Conservation (phyloP, 768 basidiomycete species). For the Boletales sp. region DNA sequence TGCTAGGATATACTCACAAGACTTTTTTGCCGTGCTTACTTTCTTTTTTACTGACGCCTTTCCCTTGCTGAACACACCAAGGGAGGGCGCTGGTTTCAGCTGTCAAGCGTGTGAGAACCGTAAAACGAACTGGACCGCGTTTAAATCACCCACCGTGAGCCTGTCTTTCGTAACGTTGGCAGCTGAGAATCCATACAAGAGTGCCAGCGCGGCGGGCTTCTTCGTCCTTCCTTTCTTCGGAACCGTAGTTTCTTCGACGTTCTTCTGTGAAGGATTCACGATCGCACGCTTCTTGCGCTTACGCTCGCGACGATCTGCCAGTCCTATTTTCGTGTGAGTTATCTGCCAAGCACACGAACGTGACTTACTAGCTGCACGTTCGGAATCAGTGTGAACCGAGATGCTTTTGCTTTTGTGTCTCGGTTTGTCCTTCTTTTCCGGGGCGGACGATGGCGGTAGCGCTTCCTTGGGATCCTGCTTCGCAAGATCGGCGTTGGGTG, state of each 20-base stretch:
- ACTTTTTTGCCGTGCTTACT: slow-evolving; percentile 5
- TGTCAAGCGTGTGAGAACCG: slow-evolving; percentile 11
- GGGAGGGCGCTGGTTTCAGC: slow-evolving; percentile 26
- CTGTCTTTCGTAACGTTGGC: slow-evolving; percentile 35
- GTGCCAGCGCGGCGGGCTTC: slow-evolving; percentile 29
- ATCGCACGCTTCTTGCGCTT: slow-evolving; percentile 58
- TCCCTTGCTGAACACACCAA: slow-evolving; percentile 38
- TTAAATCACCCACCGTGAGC: slow-evolving; percentile 29
- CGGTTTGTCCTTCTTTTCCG: slow-evolving; percentile 18
- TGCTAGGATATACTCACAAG: slow-evolving; percentile 10
- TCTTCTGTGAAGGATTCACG: slow-evolving; percentile 29
- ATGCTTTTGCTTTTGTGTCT: slow-evolving; percentile 23
- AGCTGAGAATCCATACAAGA: slow-evolving; percentile 36
- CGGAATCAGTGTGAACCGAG: slow-evolving; percentile 28
- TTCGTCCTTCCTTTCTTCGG: slow-evolving; percentile 16
- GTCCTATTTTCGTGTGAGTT: slow-evolving; percentile 37
- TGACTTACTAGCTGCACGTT: slow-evolving; percentile 35
- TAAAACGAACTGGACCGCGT: background rate
- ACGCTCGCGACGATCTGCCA: slow-evolving; percentile 61
- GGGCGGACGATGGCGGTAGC: background rate
- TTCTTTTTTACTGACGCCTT: slow-evolving; percentile 31
- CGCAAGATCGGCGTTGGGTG: background rate
- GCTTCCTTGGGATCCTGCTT: background rate
- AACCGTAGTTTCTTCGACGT: slow-evolving; percentile 3
- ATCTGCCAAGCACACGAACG: background rate